These are phyloP conservation scores for Mortierella polycephala DNA, from an alignment of 371 early-diverging fungal genomes.

Conservation along the genomic window DNA sequence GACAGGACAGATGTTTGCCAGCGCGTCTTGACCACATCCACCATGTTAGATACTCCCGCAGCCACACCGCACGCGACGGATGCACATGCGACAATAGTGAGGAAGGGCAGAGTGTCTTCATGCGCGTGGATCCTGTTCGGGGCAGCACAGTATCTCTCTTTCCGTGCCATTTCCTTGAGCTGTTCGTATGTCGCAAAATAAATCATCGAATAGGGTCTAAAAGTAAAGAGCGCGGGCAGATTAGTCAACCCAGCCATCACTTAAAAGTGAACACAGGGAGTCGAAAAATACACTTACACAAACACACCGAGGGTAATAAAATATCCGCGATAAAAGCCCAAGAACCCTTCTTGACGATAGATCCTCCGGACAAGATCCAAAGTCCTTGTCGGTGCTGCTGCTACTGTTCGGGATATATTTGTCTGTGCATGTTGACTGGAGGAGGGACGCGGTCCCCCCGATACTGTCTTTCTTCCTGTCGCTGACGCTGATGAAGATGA, in stretches of 20 bases:
- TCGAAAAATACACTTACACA: conserved; percentile 50
- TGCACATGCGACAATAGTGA: conserved; percentile 69
- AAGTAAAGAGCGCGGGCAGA: not conserved
- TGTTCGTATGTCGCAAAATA: conserved; percentile 86
- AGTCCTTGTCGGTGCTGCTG: conserved; percentile 23
- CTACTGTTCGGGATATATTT: not conserved
- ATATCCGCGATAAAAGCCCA: conserved; percentile 82
- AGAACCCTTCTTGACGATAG: conserved; percentile 66
- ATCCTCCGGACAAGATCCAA: conserved; percentile 57
- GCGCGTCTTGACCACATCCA: conserved; percentile 88
- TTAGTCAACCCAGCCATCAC: no score
- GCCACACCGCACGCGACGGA: conserved; percentile 70
- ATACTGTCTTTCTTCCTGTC: conserved; percentile 12
- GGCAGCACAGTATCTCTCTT: not conserved
- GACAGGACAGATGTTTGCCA: conserved; percentile 72
- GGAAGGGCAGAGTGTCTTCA: conserved; percentile 54
- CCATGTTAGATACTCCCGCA: conserved; percentile 70
- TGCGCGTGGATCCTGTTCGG: not conserved
- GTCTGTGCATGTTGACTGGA: conserved; percentile 4
- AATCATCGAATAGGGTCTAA: conserved; percentile 65
- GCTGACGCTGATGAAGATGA: not conserved
- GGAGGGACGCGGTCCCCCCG: not conserved
- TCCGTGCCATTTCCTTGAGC: conserved; percentile 62
- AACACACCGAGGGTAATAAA: conserved; percentile 78
- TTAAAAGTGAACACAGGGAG: no score